A percentile compares a stretch with the other conserved stretches of the same genome.
These are phyloP conservation scores for Stenogyne calaminthoides DNA, from an alignment of 305 asterid species.

Conservation along the genomic window DNA sequence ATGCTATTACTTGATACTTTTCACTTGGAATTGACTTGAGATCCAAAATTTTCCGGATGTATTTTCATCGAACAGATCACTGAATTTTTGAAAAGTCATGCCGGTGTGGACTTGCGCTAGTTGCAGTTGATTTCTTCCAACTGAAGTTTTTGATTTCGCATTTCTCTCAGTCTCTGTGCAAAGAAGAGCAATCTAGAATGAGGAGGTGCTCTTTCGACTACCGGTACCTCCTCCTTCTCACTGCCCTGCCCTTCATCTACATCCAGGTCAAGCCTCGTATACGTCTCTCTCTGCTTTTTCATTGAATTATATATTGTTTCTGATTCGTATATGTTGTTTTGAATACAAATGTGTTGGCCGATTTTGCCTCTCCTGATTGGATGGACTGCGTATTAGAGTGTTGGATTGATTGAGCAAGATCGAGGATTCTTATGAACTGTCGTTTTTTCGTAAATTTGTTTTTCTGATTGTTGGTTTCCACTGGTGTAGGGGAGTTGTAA, in stretches of 20 bases:
- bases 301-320: not conserved
- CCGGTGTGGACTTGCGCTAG: constrained; percentile 36
- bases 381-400: not conserved
- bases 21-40: constrained; percentile 23
- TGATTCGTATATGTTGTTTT: not conserved
- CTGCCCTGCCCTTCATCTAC: constrained; percentile 80
- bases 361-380: not conserved
- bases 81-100: constrained; percentile 14
- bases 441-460: not conserved
- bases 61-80: not conserved
- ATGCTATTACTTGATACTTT: not conserved
- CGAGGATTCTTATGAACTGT: constrained; percentile 18
- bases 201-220: constrained; percentile 64
- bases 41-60: constrained; percentile 12
- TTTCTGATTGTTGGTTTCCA: not conserved
- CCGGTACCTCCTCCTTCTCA: constrained; percentile 74
- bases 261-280: constrained; percentile 55
- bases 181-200: constrained; percentile 39
- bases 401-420: constrained; percentile 8
- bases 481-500: not conserved
- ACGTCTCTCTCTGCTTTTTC: not conserved
- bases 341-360: not conserved
- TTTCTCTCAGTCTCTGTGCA: not conserved
- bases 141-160: not conserved
- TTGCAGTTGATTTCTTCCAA: constrained; percentile 17